phyloP scores from a whole-genome alignment of 2,329 filamentous ascomycete species.

The Penicillium sp. region DNA sequence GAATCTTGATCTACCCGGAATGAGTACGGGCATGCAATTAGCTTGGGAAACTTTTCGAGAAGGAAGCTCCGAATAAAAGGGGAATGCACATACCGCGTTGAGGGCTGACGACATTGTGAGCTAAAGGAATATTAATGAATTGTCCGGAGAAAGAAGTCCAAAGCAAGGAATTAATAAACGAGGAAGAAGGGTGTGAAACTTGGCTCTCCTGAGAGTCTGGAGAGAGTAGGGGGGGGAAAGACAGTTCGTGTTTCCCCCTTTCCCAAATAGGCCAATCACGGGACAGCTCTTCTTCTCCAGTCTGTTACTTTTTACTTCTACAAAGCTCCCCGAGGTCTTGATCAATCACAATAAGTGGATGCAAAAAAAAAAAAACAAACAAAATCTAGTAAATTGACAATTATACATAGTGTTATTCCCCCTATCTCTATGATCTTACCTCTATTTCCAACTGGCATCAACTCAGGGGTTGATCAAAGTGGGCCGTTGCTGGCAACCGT shows the following conservation, averaged over 20 bases:
- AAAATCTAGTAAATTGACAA: not conserved
- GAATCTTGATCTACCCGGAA: conserved; percentile 76
- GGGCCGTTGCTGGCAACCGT: conserved; percentile 28
- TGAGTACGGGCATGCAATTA: conserved; percentile 20
- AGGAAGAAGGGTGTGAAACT: conserved; percentile 25
- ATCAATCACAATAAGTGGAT: conserved; percentile 8
- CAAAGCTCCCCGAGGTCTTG: not conserved
- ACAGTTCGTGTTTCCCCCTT: conserved; percentile 33
- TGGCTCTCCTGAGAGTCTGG: conserved; percentile 27
- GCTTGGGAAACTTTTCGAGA: conserved; percentile 19
- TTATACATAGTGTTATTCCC: not conserved
- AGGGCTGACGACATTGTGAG: conserved; percentile 54
- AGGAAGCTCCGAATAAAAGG: conserved; percentile 23
- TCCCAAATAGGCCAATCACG: conserved; percentile 29
- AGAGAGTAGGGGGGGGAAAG: conserved; percentile 25
- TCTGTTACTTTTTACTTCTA: conserved; percentile 7
- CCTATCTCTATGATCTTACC: not conserved
- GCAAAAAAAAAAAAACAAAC: not conserved
- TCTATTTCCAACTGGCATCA: not conserved
- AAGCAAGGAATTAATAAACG: conserved; percentile 20
- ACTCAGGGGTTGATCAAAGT: conserved; percentile 27
- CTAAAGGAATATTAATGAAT: conserved; percentile 24
- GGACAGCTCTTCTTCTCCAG: conserved; percentile 19
- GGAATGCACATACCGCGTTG: conserved; percentile 50
- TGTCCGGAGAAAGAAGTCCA: conserved; percentile 17